These are phyloP conservation scores for Pyropia yezoensis DNA, from an alignment of 23 red algal genomes.

Conservation along the genomic window DNA sequence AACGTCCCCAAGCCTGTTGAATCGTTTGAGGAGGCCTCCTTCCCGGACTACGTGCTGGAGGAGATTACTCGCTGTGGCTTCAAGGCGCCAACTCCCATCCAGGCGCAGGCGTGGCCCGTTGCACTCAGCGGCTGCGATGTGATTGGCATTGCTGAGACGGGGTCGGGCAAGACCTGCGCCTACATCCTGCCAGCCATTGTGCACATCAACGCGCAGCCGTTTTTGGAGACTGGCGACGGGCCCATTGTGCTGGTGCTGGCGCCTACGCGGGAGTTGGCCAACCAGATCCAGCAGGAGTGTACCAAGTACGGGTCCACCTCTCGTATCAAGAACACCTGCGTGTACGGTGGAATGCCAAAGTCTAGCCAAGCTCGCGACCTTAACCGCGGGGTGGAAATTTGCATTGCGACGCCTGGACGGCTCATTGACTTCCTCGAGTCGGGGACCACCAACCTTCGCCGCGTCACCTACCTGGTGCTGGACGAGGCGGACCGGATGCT, in stretches of 20 bases:
- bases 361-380: conserved; percentile 67
- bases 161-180: conserved; percentile 85
- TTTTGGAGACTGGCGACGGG: conserved; percentile 68
- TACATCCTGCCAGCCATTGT: conserved; percentile 94
- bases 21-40: conserved; percentile 81
- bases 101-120: conserved; percentile 94
- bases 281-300: conserved; percentile 83
- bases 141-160: conserved; percentile 91
- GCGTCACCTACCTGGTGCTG: conserved; percentile 94
- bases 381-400: conserved; percentile 77
- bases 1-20: conserved; percentile 68
- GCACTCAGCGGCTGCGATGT: conserved; percentile 77
- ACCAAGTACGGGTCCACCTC: conserved; percentile 72
- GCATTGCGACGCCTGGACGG: conserved; percentile 88
- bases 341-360: conserved; percentile 85
- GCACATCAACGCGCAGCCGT: conserved; percentile 88
- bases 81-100: conserved; percentile 72
- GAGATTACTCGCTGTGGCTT: conserved; percentile 55
- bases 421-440: conserved; percentile 92
- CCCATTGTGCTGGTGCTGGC: conserved; percentile 90
- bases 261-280: conserved; percentile 86
- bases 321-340: conserved; percentile 75
- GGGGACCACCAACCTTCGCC: conserved; percentile 70
- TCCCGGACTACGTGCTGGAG: conserved; percentile 84
- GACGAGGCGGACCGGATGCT: conserved; percentile 98